Evolutionary conservation across 2,329 filamentous ascomycete species (phyloP).

Genomic region (Dothideomycetidae sp.): DNA sequence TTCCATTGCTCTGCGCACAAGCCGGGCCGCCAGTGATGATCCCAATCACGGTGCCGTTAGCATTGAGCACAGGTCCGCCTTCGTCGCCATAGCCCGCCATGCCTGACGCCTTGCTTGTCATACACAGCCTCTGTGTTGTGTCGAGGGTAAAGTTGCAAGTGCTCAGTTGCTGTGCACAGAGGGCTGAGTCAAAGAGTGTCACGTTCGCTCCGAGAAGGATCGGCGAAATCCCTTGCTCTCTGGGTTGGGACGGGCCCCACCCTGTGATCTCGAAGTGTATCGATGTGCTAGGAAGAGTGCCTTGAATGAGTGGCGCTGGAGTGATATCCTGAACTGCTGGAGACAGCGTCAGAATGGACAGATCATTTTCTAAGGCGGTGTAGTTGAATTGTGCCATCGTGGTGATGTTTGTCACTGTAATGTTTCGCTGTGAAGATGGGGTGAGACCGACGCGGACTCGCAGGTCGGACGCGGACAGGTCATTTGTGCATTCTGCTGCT

Average conservation of each 20-base stretch:
- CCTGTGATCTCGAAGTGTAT: too few species aligned
- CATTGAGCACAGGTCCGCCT: slow-evolving; percentile 9
- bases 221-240: slow-evolving; percentile 4
- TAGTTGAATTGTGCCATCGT: slow-evolving; percentile 9
- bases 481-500: slow-evolving; percentile 6
- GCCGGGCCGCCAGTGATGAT: slow-evolving; percentile 9
- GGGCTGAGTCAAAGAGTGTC: background rate
- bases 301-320: slow-evolving; percentile 4
- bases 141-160: slow-evolving; percentile 5
- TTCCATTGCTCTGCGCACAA: slow-evolving; percentile 4
- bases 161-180: slow-evolving; percentile 5
- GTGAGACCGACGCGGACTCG: slow-evolving; percentile 7
- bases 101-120: background rate
- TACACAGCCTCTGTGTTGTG: slow-evolving; percentile 8
- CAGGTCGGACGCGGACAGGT: slow-evolving; percentile 4
- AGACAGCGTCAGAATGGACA: slow-evolving; percentile 7
- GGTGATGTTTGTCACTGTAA: slow-evolving; percentile 4
- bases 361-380: slow-evolving; percentile 4
- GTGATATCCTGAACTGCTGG: slow-evolving; percentile 1
- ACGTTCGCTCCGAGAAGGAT: background rate
- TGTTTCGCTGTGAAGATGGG: slow-evolving; percentile 2
- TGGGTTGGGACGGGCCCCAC: slow-evolving; percentile 9
- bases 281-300: background rate
- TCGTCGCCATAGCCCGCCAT: slow-evolving; percentile 8
- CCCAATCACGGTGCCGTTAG: slow-evolving; percentile 7